A percentile compares a stretch with the other conserved stretches of the same genome.
Conservation (phyloP, 2,329 filamentous ascomycete species). For the Madurella fahalii region DNA sequence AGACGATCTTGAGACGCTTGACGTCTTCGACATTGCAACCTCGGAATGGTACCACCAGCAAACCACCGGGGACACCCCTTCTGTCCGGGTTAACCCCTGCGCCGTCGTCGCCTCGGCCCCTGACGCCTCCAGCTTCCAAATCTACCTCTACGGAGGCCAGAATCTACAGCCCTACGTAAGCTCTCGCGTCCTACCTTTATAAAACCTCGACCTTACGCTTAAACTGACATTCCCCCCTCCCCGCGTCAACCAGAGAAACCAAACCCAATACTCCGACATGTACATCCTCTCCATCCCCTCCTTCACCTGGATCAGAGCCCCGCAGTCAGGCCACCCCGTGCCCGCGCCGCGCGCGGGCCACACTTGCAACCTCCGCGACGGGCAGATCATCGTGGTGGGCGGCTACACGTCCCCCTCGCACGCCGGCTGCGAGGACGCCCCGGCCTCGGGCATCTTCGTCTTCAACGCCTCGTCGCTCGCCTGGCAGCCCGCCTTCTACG, state of each 20-base stretch:
- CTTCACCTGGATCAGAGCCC: constrained; percentile 69
- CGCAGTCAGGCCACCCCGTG: constrained; percentile 48
- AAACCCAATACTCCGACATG: constrained; percentile 64
- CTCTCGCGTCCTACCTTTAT: not conserved
- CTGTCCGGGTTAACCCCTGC: constrained; percentile 67
- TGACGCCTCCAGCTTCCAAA: constrained; percentile 70
- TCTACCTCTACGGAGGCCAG: constrained; percentile 76
- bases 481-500: constrained; percentile 61
- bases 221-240: constrained; percentile 5
- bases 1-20: constrained; percentile 49
- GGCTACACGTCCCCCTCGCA: constrained; percentile 59
- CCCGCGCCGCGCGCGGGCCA: constrained; percentile 60
- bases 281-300: constrained; percentile 70
- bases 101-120: constrained; percentile 65
- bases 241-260: constrained; percentile 37
- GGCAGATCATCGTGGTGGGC: constrained; percentile 66
- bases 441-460: constrained; percentile 56
- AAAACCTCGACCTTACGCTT: no score
- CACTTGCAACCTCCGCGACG: constrained; percentile 64
- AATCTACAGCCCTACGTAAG: constrained; percentile 60
- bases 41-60: constrained; percentile 71
- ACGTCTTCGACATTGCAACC: constrained; percentile 71
- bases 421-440: constrained; percentile 59
- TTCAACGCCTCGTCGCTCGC: constrained; percentile 64
- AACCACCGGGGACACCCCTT: constrained; percentile 59